Conservation (phyloP, 345 rosid species). For the Pseudoturritis turrita region DNA sequence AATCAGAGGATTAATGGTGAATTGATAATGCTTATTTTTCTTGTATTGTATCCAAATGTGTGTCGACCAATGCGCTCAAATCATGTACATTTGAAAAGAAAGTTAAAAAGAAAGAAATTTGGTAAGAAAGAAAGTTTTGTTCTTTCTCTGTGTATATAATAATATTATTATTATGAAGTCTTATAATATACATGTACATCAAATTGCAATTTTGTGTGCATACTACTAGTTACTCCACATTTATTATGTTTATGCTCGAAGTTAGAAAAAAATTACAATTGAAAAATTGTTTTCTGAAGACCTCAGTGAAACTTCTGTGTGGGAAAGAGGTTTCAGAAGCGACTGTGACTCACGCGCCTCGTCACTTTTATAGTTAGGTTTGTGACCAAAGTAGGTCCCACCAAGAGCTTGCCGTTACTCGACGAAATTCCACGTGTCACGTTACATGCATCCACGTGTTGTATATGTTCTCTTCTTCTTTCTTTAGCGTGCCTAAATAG, state of each 20-base stretch:
- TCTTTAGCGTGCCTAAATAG: not conserved
- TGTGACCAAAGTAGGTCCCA: not conserved
- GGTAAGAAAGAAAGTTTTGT: slow-evolving; percentile 7
- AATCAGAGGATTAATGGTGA: slow-evolving; percentile 1
- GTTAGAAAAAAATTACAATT: too few relatives aligned
- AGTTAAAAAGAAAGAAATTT: too few relatives aligned
- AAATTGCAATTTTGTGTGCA: not conserved
- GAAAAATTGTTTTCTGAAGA: too few relatives aligned
- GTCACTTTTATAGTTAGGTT: not conserved
- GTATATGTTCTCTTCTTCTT: not conserved
- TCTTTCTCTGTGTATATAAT: slow-evolving; percentile 16
- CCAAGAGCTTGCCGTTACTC: not conserved
- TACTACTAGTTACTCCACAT: not conserved
- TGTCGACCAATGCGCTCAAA: slow-evolving; percentile 9
- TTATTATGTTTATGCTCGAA: not conserved
- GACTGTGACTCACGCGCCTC: too few relatives aligned
- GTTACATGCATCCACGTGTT: not conserved
- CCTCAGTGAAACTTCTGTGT: too few relatives aligned
- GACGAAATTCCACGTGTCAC: not conserved
- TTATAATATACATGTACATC: not conserved
- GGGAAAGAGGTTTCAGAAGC: too few relatives aligned
- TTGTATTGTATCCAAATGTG: slow-evolving; percentile 2
- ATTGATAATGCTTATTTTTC: slow-evolving; percentile 12
- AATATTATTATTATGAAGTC: not conserved
- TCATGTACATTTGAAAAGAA: too few relatives aligned